These are phyloP conservation scores for Orobanche coerulescens DNA, from an alignment of 257 asterid species.

Conservation along the genomic window DNA sequence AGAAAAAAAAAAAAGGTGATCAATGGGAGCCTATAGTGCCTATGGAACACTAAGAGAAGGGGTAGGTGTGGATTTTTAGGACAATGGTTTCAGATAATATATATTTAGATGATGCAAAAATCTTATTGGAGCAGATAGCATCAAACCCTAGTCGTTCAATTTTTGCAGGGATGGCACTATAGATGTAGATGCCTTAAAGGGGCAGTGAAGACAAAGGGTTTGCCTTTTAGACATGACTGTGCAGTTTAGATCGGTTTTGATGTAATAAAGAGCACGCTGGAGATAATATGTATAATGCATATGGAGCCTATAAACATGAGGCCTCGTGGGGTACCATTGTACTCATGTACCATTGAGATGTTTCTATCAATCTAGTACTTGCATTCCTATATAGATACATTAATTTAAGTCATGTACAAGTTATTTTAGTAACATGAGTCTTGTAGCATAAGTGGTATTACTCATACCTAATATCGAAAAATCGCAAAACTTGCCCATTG, in stretches of 20 bases:
- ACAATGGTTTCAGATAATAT: too few relatives aligned
- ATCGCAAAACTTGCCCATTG: too few relatives aligned
- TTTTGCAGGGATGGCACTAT: slow-evolving; percentile 1
- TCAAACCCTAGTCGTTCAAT: slow-evolving; percentile 23
- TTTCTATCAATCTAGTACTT: slow-evolving; percentile 44
- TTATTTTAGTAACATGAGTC: too few relatives aligned
- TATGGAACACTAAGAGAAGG: too few relatives aligned
- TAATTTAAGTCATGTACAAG: too few relatives aligned
- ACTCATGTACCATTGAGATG: slow-evolving; percentile 42
- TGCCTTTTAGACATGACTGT: slow-evolving; percentile 42
- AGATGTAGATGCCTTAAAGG: slow-evolving; percentile 22
- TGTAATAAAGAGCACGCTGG: slow-evolving; percentile 50
- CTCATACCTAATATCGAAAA: too few relatives aligned
- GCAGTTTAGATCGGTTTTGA: slow-evolving; percentile 43
- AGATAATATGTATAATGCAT: slow-evolving; percentile 27
- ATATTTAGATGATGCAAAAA: background rate
- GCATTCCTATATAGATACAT: too few relatives aligned
- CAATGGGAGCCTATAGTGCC: too few relatives aligned
- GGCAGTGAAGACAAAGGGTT: slow-evolving; percentile 43
- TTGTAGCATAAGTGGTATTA: too few relatives aligned
- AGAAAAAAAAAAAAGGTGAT: too few relatives aligned
- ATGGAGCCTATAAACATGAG: slow-evolving; percentile 28
- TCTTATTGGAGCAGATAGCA: slow-evolving; percentile 37
- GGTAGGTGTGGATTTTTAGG: too few relatives aligned
- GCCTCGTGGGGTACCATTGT: slow-evolving; percentile 27